Conservation (phyloP, 2,329 filamentous ascomycete species). For the Botryotinia calthae region DNA sequence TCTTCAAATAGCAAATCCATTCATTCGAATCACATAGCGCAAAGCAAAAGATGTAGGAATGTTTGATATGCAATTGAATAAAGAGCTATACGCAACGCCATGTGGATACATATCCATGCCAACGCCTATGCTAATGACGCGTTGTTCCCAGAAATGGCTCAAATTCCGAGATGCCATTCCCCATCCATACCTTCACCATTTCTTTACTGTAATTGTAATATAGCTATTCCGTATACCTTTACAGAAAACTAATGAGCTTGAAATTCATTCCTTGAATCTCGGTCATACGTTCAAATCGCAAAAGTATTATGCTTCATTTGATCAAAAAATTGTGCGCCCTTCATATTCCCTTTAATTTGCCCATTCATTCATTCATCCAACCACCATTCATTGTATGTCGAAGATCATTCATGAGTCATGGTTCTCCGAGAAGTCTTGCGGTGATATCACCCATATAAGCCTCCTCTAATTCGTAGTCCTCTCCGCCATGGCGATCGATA, state of each 20-base stretch:
- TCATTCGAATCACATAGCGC: neutral
- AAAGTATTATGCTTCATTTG: neutral
- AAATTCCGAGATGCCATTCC: neutral
- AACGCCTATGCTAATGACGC: conserved; percentile 15
- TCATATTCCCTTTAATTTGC: neutral
- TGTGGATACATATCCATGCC: neutral
- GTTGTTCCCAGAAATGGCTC: neutral
- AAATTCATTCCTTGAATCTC: neutral
- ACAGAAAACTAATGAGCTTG: neutral
- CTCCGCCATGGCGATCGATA: conserved; percentile 73
- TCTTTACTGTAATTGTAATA: neutral
- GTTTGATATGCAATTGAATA: neutral
- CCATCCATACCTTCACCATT: neutral
- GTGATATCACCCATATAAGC: conserved; percentile 90
- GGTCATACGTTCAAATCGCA: neutral
- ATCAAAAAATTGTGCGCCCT: neutral
- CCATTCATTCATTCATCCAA: neutral
- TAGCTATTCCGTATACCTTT: neutral
- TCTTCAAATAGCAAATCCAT: neutral
- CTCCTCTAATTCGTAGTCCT: conserved; percentile 84
- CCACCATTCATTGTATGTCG: conserved; percentile 7
- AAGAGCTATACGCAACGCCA: conserved; percentile 7
- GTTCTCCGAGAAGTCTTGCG: conserved; percentile 77
- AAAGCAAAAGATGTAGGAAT: neutral
- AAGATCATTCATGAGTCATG: conserved; percentile 35